Evolutionary conservation across 2,329 filamentous ascomycete species (phyloP), one percentile per base, ranked within the genome.

Genomic region (Sporothrix protearum): DNA sequence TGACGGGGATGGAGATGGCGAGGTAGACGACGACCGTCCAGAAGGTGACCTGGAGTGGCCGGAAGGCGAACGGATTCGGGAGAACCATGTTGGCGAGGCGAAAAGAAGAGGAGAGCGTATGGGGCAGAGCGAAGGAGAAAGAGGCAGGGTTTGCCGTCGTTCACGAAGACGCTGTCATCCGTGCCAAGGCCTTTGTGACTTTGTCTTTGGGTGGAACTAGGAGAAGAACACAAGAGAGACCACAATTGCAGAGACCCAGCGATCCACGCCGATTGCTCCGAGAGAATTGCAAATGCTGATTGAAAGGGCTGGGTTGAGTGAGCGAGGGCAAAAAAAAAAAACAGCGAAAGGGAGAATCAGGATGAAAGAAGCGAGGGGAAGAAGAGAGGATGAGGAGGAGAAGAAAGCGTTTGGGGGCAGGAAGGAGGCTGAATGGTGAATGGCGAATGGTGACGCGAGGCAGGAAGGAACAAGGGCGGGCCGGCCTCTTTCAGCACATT

Each of bases 21-120:
- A 96, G 84, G 81, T 98, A 98, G 73, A 93, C 84, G 73, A 89
- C 78, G 14, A 89, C 89, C 55, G 89, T 91, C 83, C 94, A 91
- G 78, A 97, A 85, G 47, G 92, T 94, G 72, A 98, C 95, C 68
- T 93, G 90, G 75, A 88, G 85, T 36, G 93, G 92, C 73, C 88
- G 89, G 81, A 98, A 99, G 73, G 89, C 90, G 77, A 97, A 83
- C 1, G 87, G 87, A 74, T 89, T 89, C 22, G 14, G 22, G 39
- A 72, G 22, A 8, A 33, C 71, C 73, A 77, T 76, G 22, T 16
- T 14, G 9, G 61, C 2, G 61, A 45, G 25, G 25, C 2, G 22
- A n/a, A 57, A 5, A 42, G 36, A 16, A 22, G 2, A 28, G 22
- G 16, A 9, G 4, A n/a, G n/a, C n/a, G n/a, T n/a, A n/a, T n/a